phyloP scores from a whole-genome alignment of 23 red algal species.

The Gracilariopsis chorda region DNA sequence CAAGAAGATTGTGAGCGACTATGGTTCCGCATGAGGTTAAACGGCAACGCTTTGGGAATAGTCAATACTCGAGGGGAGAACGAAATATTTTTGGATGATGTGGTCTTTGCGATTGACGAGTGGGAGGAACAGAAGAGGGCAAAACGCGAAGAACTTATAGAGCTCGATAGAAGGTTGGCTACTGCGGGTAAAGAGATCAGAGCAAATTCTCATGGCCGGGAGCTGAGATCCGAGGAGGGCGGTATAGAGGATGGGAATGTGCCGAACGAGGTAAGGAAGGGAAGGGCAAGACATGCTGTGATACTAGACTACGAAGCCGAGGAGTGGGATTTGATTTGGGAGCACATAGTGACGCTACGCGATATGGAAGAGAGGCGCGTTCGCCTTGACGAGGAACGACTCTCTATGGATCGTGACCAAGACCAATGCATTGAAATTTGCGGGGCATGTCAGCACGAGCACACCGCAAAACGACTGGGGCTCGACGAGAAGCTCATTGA shows the following conservation, averaged over 20 bases:
- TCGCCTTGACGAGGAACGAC: no score
- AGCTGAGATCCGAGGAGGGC: neutral
- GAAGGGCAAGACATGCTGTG: no score
- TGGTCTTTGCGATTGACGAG: neutral
- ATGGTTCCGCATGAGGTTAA: neutral
- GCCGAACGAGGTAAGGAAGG: no score
- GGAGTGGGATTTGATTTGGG: no score
- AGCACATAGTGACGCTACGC: neutral
- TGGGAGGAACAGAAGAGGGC: neutral
- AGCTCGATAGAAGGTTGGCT: no score
- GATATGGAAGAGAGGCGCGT: neutral
- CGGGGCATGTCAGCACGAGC: neutral
- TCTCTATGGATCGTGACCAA: neutral
- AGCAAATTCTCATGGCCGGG: neutral
- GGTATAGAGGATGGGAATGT: neutral
- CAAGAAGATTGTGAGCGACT: neutral
- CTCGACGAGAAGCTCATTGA: neutral
- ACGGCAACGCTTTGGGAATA: neutral
- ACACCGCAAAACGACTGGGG: neutral
- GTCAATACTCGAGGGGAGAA: neutral
- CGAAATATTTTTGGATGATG: neutral
- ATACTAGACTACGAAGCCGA: no score
- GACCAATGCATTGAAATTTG: neutral
- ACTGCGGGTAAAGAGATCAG: no score
- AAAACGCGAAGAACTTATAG: no score